Evolutionary conservation across 345 rosid species (phyloP), one percentile per base, ranked within the genome.

Genomic region (Eucalyptus microcorys): DNA sequence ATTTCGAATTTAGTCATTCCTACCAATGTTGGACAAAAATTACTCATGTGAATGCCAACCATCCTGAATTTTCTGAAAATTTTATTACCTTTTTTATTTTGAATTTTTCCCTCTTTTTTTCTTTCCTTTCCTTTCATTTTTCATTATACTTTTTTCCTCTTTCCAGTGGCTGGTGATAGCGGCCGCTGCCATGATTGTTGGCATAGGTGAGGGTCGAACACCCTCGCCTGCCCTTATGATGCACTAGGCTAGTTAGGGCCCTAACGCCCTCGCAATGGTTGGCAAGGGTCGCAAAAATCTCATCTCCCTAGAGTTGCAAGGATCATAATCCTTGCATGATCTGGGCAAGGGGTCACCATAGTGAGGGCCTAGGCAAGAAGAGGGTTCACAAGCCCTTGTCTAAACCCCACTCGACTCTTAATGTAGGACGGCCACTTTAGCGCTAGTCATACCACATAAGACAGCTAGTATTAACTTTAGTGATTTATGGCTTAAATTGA

Each of bases 231-330:
- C 12, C 30, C 30, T 55, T 0, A 1, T 22, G 27, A 55, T 22
- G 27, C n/a, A n/a, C n/a, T n/a, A n/a, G n/a, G 61, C 1, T 26
- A 0, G 61, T 55, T 1, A 55, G 30, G 6, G 30, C 30, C 30
- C 0, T 1, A 1, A 24, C 0, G 1, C 61, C 61, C 61, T 55
- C 0, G 6, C 30, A 2, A 26, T 55, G 30, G 61, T 26, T 55
- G 30, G 61, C 30, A 55, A 55, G 61, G 61, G 30, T 26, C 0
- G 1, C 61, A 55, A 55, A 55, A 55, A 13, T 24, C 61, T 24
- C 30, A 55, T 1, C 61, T 24, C 14, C 30, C 61, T 4, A 55
- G 30, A 55, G 27, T 26, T 55, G 30, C 61, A 55, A 24, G 61
- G 30, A 1, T 55, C 61, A 55, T 10, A 55, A 55, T 26, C 61